phyloP scores from a whole-genome alignment of 768 basidiomycete species.

The Floccularia luteovirens region DNA sequence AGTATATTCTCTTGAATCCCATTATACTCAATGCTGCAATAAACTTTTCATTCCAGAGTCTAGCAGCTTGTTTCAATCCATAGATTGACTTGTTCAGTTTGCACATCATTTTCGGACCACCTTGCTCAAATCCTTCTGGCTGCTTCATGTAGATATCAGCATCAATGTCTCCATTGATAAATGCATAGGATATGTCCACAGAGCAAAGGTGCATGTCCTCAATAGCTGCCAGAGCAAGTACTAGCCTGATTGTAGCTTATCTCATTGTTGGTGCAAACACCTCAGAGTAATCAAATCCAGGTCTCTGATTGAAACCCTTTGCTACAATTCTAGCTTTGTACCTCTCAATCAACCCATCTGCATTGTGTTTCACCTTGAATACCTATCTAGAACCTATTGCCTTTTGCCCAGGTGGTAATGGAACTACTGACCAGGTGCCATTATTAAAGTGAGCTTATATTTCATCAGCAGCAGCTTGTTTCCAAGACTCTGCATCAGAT shows the following conservation, averaged over 20 bases:
- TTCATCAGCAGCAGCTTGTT: conserved; percentile 19
- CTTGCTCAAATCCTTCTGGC: conserved; percentile 11
- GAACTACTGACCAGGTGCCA: conserved; percentile 25
- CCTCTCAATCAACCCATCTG: conserved; percentile 26
- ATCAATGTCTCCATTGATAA: conserved; percentile 16
- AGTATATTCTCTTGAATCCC: conserved; percentile 6
- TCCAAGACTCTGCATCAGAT: conserved; percentile 14
- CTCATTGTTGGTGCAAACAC: background rate
- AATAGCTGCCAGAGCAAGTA: conserved; percentile 16
- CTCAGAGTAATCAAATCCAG: conserved; percentile 14
- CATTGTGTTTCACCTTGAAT: conserved; percentile 30
- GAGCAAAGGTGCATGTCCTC: conserved; percentile 17
- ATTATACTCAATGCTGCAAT: conserved; percentile 3
- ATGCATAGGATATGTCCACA: conserved; percentile 19
- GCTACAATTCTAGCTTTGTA: conserved; percentile 36
- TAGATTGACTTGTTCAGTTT: conserved; percentile 20
- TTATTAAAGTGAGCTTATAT: conserved; percentile 14
- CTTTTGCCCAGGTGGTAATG: conserved; percentile 20
- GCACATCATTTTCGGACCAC: conserved; percentile 2
- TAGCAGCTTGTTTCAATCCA: conserved; percentile 25
- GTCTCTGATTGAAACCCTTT: conserved; percentile 26
- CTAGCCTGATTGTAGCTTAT: background rate
- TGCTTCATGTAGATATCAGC: conserved; percentile 17
- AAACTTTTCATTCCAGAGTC: conserved; percentile 21
- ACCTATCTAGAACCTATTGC: conserved; percentile 30